Conservation (phyloP, 176 grass and related monocot species). For the Avena eriantha region DNA sequence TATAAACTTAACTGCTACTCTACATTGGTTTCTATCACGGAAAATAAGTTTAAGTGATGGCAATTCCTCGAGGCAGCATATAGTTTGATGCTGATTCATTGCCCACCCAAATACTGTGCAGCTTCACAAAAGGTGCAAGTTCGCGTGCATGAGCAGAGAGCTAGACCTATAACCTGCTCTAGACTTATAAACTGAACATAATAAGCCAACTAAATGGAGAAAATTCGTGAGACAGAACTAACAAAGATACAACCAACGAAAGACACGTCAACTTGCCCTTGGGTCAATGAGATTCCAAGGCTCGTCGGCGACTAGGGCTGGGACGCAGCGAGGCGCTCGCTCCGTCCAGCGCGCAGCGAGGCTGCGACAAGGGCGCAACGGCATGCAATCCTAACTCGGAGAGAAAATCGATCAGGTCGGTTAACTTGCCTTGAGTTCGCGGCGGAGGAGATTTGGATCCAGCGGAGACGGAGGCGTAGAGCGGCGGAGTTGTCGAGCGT, state of each 20-base stretch:
- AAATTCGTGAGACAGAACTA: neutral
- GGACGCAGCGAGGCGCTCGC: neutral
- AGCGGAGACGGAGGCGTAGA: neutral
- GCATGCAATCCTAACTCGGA: neutral
- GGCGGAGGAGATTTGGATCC: neutral
- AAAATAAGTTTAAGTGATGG: neutral
- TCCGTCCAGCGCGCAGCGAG: neutral
- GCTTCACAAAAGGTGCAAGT: neutral
- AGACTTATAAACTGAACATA: neutral
- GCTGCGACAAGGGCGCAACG: neutral
- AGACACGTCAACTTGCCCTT: neutral
- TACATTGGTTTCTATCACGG: neutral
- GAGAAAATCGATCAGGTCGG: neutral
- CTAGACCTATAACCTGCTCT: neutral
- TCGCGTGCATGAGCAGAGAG: neutral
- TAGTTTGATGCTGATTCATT: neutral
- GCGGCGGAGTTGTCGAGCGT: neutral
- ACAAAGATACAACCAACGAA: neutral
- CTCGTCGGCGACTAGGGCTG: neutral
- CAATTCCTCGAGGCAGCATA: neutral
- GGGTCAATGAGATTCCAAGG: neutral
- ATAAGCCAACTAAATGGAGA: neutral
- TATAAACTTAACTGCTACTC: neutral
- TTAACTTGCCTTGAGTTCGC: constrained; percentile 2
- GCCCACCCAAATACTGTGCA: neutral